Conservation (phyloP, 257 asterid genomes). For the Nyctanthes arbortristis region DNA sequence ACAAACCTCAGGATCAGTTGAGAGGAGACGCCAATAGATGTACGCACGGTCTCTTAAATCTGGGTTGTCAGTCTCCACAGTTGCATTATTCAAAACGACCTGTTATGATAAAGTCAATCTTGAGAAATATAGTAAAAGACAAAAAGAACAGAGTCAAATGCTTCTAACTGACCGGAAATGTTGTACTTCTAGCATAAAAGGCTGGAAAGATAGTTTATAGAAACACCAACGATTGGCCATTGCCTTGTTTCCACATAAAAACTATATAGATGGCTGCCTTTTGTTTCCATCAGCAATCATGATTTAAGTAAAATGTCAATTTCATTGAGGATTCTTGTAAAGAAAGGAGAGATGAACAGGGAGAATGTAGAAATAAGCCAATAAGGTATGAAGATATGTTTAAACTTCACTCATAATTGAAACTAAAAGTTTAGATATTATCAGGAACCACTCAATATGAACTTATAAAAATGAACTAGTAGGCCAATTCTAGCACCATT, state of each 20-base stretch:
- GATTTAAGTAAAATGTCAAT: neutral
- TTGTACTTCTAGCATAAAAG: neutral
- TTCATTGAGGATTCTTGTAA: neutral
- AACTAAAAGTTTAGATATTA: neutral
- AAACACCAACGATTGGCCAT: neutral
- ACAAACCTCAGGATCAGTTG: constrained; percentile 98
- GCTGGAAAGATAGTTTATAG: neutral
- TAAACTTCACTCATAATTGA: too few relatives aligned
- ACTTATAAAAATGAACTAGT: neutral
- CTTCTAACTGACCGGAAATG: neutral
- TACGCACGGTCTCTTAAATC: constrained; percentile 99
- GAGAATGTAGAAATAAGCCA: neutral
- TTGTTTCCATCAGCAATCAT: neutral
- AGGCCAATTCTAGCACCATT: neutral
- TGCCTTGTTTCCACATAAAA: neutral
- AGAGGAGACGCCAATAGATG: constrained; percentile 99
- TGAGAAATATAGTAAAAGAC: neutral
- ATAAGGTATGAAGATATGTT: too few relatives aligned
- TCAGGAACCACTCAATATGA: neutral
- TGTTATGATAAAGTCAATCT: constrained; percentile 23
- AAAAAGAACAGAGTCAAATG: neutral
- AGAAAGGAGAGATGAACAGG: neutral
- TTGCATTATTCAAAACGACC: constrained; percentile 98
- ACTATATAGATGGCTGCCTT: neutral
- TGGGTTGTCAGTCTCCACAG: constrained; percentile 98